Evolutionary conservation across 176 grass and related monocot species (phyloP), one percentile per base, ranked within the genome.

Genomic region (Carex parvula): DNA sequence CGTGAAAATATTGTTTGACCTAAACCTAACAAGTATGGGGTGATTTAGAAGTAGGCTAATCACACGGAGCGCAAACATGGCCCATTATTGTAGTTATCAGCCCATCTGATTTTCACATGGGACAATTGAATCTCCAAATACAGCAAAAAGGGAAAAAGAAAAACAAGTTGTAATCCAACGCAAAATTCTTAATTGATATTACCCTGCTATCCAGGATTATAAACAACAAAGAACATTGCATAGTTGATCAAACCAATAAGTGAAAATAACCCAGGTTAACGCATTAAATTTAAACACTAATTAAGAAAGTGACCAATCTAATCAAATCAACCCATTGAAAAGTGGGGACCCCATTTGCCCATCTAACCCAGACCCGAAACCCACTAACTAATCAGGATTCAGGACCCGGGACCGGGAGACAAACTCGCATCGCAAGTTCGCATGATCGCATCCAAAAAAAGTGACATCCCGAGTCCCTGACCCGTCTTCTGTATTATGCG

Each of bases 361-460:
- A 41, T 67, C 14, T 12, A 62, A 63, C 30, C 29, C 78, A 20
- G 79, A 81, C 60, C 79, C 58, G 79, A 46, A 82, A 66, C 20
- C 80, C 80, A 64, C 44, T 61, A 60, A 80, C 56, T 4, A 30
- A 3, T 48, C 80, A 30, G 26, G 50, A 20, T 6, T 48, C 29
- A 29, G 29, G 29, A 29, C 29, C 29, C 29, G 29, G 29, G 29
- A 29, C 29, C 61, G 16, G 15, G 24, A 20, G 50, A 56, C 12
- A 18, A 48, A 21, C 35, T 81, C 78, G 56, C 78, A 39, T 39
- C 37, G 33, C 26, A 26, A 1, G 26, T 26, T 26, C 26, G 26
- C 3, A 35, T 35, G 33, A 35, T 80, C 77, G 78, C 78, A 42
- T 82, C 60, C 44, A 41, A 64, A 66, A 66, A 55, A 30, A 74